Evolutionary conservation across 2,329 filamentous ascomycete genomes (phyloP).

Genomic region (Aspergillus niger): DNA sequence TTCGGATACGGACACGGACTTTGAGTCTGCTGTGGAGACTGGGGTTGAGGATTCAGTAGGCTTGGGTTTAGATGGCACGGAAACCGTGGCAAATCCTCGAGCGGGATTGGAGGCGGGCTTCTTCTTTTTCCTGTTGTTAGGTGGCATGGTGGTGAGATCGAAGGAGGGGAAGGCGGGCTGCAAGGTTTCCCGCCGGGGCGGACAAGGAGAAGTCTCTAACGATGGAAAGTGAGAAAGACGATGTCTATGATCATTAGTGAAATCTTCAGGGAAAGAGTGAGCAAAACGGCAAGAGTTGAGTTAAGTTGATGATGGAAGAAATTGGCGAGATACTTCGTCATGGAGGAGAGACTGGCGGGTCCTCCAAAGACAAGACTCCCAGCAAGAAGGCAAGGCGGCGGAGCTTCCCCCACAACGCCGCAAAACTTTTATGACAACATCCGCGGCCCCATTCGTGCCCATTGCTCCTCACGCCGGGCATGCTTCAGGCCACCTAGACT

Average conservation of each 20-base stretch:
- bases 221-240: too few relatives aligned
- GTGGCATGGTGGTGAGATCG: constrained; percentile 58
- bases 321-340: too few relatives aligned
- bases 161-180: constrained; percentile 8
- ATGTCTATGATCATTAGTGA: not conserved
- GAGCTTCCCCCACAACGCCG: constrained; percentile 28
- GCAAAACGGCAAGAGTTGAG: not conserved
- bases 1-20: constrained; percentile 34
- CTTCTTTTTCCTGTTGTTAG: constrained; percentile 82
- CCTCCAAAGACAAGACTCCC: too few relatives aligned
- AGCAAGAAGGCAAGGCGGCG: constrained; percentile 21
- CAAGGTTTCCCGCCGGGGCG: not conserved
- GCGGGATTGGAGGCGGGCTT: constrained; percentile 86
- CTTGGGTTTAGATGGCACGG: constrained; percentile 81
- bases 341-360: constrained; percentile 25
- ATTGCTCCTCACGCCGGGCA: constrained; percentile 26
- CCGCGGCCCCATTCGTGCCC: constrained; percentile 24
- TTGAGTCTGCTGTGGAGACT: constrained; percentile 31
- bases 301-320: constrained; percentile 2
- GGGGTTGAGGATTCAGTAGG: constrained; percentile 38
- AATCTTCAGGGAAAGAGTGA: not conserved
- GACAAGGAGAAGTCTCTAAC: not conserved
- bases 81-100: constrained; percentile 90
- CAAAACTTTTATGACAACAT: constrained; percentile 48
- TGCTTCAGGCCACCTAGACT: constrained; percentile 31